Conservation (phyloP, 352 stramenopile genomes). For the Phytophthora constricta region DNA sequence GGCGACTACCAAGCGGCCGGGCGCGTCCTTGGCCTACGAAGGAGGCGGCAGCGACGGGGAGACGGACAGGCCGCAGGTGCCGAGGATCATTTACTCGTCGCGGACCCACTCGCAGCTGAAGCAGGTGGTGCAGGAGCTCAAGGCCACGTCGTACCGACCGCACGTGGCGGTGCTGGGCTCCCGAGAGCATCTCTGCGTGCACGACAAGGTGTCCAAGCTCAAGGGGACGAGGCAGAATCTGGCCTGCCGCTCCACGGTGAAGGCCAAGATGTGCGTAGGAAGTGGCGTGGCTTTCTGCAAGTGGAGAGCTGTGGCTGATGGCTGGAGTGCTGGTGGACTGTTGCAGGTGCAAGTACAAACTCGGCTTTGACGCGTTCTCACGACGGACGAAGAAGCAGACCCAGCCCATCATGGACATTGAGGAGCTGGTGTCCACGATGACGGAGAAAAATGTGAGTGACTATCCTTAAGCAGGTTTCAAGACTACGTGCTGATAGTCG, state of each 20-base stretch:
- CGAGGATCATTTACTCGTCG: slow-evolving; percentile 98
- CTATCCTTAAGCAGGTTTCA: slow-evolving; percentile 19
- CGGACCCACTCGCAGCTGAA: slow-evolving; percentile 98
- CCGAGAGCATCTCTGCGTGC: slow-evolving; percentile 97
- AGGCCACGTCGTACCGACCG: slow-evolving; percentile 94
- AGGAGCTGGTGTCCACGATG: slow-evolving; percentile 95
- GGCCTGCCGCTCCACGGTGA: slow-evolving; percentile 86
- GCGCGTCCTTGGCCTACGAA: slow-evolving; percentile 58
- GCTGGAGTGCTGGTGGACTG: neutral
- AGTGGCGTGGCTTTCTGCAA: neutral
- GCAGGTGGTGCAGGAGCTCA: slow-evolving; percentile 97
- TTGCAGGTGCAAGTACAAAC: slow-evolving; percentile 76
- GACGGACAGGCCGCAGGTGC: slow-evolving; percentile 50
- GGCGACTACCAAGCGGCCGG: slow-evolving; percentile 7
- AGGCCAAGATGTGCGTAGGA: slow-evolving; percentile 81
- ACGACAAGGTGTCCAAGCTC: slow-evolving; percentile 93
- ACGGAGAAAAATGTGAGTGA: slow-evolving; percentile 69
- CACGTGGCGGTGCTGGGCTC: slow-evolving; percentile 92
- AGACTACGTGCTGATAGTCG: slow-evolving; percentile 18
- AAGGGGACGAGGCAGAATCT: slow-evolving; percentile 89
- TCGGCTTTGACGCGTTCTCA: slow-evolving; percentile 73
- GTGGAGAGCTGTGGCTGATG: neutral
- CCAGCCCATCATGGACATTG: slow-evolving; percentile 97
- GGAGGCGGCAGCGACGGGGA: slow-evolving; percentile 45
- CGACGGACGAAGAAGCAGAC: slow-evolving; percentile 55